Conservation (phyloP, 2,329 filamentous ascomycete species). For the Davidsoniella virescens region DNA sequence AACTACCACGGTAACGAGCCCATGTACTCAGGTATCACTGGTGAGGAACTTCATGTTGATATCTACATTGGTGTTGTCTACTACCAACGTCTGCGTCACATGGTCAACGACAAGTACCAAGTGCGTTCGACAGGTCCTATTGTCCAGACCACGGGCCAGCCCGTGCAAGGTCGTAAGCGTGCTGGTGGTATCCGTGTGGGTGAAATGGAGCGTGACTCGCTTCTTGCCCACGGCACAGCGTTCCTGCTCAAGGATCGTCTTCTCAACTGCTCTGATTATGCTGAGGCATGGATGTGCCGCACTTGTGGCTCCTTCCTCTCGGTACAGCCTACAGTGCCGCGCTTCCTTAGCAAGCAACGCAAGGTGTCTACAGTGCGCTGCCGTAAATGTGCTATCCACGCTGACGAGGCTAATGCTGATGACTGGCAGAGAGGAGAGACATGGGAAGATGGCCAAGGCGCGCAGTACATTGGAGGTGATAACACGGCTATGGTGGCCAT, state of each 20-base stretch:
- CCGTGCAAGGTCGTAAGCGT: constrained; percentile 90
- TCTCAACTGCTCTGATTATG: constrained; percentile 93
- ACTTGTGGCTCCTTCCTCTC: constrained; percentile 81
- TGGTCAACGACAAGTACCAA: constrained; percentile 99
- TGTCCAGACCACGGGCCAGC: constrained; percentile 79
- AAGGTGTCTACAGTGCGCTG: constrained; percentile 59
- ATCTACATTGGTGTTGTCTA: constrained; percentile 96
- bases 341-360: constrained; percentile 46
- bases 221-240: constrained; percentile 87
- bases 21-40: constrained; percentile 95
- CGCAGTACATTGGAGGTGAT: constrained; percentile 73
- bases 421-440: constrained; percentile 48
- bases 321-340: constrained; percentile 62
- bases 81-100: constrained; percentile 94
- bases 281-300: constrained; percentile 76
- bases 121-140: constrained; percentile 91
- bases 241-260: constrained; percentile 90
- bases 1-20: constrained; percentile 98
- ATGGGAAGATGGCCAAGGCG: constrained; percentile 84
- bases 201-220: constrained; percentile 95
- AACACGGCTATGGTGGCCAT: constrained; percentile 85
- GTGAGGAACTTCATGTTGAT: constrained; percentile 81
- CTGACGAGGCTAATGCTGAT: constrained; percentile 40
- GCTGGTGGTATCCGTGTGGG: constrained; percentile 97
- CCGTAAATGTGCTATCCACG: constrained; percentile 53